Base-by-base conservation (phyloP, 495 filamentous ascomycete genomes). In the Trichocladium uniseriatum region DNA sequence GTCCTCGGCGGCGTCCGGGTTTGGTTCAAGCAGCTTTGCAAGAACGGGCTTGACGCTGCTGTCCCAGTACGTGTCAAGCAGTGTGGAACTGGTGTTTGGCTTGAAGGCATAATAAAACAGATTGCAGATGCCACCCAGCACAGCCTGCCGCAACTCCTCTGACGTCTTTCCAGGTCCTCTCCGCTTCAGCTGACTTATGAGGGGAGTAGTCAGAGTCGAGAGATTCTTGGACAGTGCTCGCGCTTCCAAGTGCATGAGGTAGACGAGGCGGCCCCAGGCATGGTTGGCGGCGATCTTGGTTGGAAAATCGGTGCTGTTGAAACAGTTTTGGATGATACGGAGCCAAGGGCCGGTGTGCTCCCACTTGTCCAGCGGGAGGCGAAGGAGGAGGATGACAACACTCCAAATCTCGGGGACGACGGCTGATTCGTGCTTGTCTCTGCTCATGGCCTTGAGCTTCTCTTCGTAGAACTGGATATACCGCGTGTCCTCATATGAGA, bases 331-430 rank as follows among this genome's bases (percentile, higher is more conserved):
- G 34, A 95, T 80, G 14, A 95, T 74, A 6, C 73, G 65, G 2
- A 95, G 68, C 84, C 86, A 97, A 5, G 73, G 71, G 16, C 71
- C 76, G 49, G 86, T 78, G 59, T 79, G 79, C 43, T 82, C 75
- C 88, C 87, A 96, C 49, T 77, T 70, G 27, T 87, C 79, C 14
- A 89, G 58, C 19, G 77, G 76, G 32, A 72, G 75, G 38, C 84
- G 78, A 27, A 94, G 71, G 18, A 95, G 77, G 3, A 95, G 73
- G 8, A 91, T 73, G 5, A 92, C 72, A 18, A 86, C 74, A 41
- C 82, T 86, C 91, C 91, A 98, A 27, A 96, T 85, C 45, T 87
- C 82, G 6, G 92, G 89, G n/a, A 92, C 87, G 49, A 79, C 74
- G 0, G 72, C 60, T 20, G 70, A 69, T 9, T 78, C 79, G n/a